Base-by-base conservation (phyloP, 2,329 filamentous ascomycete genomes). In the Cordyceps tenuipes region DNA sequence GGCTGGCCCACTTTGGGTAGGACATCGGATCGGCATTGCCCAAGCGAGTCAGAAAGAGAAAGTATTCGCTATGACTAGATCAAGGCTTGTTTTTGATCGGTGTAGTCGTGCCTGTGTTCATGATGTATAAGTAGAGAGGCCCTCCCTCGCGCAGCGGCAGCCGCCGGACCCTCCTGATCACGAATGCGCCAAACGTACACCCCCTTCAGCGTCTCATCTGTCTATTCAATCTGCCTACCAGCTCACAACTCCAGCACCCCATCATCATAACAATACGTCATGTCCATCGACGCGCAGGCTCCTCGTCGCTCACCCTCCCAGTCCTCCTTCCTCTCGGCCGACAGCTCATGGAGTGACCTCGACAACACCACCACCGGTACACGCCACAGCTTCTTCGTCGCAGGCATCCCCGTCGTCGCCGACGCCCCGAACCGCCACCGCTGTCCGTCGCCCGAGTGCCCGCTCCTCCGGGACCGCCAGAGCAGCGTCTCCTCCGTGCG, bases 401-500 rank as follows among this genome's bases (percentile, higher is more conserved):
- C 51, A 5, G 29, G 31, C 13, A 29, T 19, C 2, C 21, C 36
- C 2, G 26, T 36, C 15, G 39, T 39, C 15, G 39, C 17, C 12
- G 55, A 53, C 29, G 19, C 31, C 7, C 29, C 23, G 44, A 53
- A 60, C 31, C 54, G 43, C 43, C 59, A 61, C 19, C 59, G 53
- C 5, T 61, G 59, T 31, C 53, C 59, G 9, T 61, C 59, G 9
- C 44, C 44, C 7, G 50, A 55, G 51, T 61, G 59, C 39, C 52
- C 59, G 10, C 52, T 61, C 2, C 23, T 41, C n/a, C 17, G 52
- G 26, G 47, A 62, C 41, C 61, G 62, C 43, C 57, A 63, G 23
- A 53, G 62, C 31, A 63, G 62, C 56, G 51, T 62, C 26, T 63
- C 61, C 26, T 64, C 62, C 58, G 67, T 70, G 43, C 71, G 73